These are phyloP conservation scores for Blastobotrys indianensis DNA, from an alignment of 1,139 yeast genomes.

Conservation along the genomic window DNA sequence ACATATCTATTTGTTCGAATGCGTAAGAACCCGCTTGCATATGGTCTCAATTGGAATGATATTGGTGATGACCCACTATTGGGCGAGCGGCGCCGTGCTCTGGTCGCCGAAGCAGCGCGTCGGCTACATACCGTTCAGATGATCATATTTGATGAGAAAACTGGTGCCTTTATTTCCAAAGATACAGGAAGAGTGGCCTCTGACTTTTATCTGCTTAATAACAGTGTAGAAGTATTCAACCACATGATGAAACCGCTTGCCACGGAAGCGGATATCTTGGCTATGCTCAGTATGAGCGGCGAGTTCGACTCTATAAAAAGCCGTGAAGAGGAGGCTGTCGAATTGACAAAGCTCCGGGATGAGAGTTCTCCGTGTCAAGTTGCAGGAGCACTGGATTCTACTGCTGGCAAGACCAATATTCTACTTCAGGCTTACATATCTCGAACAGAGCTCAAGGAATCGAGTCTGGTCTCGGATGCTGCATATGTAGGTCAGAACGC, in stretches of 20 bases:
- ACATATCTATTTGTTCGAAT: conserved; percentile 91
- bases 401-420: conserved; percentile 84
- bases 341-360: conserved; percentile 51
- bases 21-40: conserved; percentile 89
- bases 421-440: conserved; percentile 86
- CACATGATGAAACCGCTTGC: conserved; percentile 78
- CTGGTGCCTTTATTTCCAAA: conserved; percentile 74
- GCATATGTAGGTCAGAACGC: conserved; percentile 95
- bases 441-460: conserved; percentile 61
- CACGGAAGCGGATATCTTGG: conserved; percentile 84
- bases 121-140: conserved; percentile 79
- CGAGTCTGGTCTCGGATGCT: conserved; percentile 79
- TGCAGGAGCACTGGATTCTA: conserved; percentile 67
- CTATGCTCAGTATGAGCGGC: conserved; percentile 86
- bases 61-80: conserved; percentile 76
- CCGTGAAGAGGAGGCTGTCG: conserved; percentile 80
- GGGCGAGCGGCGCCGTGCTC: conserved; percentile 62
- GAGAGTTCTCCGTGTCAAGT: conserved; percentile 76
- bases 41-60: conserved; percentile 90
- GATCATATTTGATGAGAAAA: conserved; percentile 85
- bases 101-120: conserved; percentile 76
- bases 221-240: conserved; percentile 84
- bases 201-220: conserved; percentile 81
- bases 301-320: conserved; percentile 89
- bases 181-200: conserved; percentile 94